Evolutionary conservation across 805 yeast genomes (phyloP).

Genomic region (Myxozyma neglecta): DNA sequence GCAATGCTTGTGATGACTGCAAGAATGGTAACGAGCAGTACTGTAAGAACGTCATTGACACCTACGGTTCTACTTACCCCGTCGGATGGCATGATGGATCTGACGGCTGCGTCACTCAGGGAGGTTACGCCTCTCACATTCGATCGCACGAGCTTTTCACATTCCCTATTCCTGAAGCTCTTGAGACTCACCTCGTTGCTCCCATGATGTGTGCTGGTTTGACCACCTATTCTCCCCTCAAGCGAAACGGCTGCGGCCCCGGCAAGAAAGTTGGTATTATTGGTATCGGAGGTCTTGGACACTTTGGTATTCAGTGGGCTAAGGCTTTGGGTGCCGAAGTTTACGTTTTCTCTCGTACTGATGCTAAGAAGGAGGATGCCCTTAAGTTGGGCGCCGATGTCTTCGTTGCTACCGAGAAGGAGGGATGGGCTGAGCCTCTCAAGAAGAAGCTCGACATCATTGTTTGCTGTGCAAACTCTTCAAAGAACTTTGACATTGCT

Average conservation of each 20-base stretch:
- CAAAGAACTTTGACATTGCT: conserved; percentile 51
- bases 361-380: conserved; percentile 53
- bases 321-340: conserved; percentile 64
- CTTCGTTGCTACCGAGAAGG: conserved; percentile 50
- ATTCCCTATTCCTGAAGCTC: conserved; percentile 59
- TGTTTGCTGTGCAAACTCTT: conserved; percentile 54
- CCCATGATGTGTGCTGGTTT: conserved; percentile 77
- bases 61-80: conserved; percentile 52
- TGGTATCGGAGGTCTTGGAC: conserved; percentile 69
- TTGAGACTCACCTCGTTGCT: conserved; percentile 57
- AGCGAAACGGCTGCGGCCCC: conserved; percentile 47
- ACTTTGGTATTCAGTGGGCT: conserved; percentile 58
- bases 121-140: conserved; percentile 67
- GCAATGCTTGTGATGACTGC: conserved; percentile 64
- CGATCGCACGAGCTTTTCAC: conserved; percentile 63
- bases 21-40: conserved; percentile 52
- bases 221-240: conserved; percentile 67
- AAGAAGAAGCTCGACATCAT: conserved; percentile 50
- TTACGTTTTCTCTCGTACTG: conserved; percentile 53
- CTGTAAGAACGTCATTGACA: conserved; percentile 51
- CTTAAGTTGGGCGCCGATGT: conserved; percentile 55
- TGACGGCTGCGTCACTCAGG: conserved; percentile 54
- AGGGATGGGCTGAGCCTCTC: conserved; percentile 41
- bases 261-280: conserved; percentile 57
- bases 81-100: conserved; percentile 13